Base-by-base conservation (phyloP, 2,329 filamentous ascomycete genomes). In the Trichoderma aggressivum region DNA sequence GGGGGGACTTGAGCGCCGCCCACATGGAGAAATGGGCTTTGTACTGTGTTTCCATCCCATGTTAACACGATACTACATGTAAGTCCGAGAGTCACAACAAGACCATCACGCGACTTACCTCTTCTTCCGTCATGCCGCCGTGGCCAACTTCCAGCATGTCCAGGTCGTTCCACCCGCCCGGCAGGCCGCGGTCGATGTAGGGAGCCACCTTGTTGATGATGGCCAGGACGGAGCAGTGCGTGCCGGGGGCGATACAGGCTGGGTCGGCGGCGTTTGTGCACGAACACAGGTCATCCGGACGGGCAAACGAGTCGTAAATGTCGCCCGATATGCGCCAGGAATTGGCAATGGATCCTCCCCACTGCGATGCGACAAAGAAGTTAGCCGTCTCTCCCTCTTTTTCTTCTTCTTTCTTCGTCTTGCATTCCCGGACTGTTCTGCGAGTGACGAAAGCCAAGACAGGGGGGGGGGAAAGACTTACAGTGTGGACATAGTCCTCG, bases 1-100 rank as follows among this genome's bases (percentile, higher is more conserved):
- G 76, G 14, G 83, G 82, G 0, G 81, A 83, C 73, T 84, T 84
- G 60, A 84, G 79, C 62, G 83, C 82, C 0, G 83, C 81, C 82
- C 82, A 85, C 74, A 84, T 81, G 26, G 82, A 77, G 61, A 84
- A 83, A 72, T 85, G 83, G 26, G 82, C 67, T 61, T 70, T 70
- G 61, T 72, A 70, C 61, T 70, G 26, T n/a, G 39, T 50, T 16
- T 16, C 28, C 47, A 43, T 43, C 39, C 39, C 39, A 43, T n/a
- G 36, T 39, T 18, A 39, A 39, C 18, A 39, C 36, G 7, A 14
- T 12, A 6, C 1, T 39, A 2, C 36, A 12, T 66, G 50, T 47
- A 30, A 67, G 64, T 66, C n/a, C 2, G 16, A 14, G 21, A 36
- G 14, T 21, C n/a, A 24, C 47, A 53, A 14, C 2, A 61, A 36